Evolutionary conservation across 179 eudicot species (phyloP).

Genomic region (Silene coronaria): DNA sequence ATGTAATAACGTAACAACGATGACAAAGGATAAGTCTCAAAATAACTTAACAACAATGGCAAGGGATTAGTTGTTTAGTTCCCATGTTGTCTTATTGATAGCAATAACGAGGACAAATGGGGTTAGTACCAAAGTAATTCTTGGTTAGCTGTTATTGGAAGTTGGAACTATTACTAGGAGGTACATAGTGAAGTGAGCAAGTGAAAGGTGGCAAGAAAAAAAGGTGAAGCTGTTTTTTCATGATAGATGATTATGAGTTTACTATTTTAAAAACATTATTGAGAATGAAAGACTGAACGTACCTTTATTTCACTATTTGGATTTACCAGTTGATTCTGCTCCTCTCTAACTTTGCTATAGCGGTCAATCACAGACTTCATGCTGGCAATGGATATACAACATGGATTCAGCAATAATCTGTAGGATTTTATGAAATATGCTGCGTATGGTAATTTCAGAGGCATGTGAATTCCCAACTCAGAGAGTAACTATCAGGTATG

Average conservation of each 20-base stretch:
- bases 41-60: no score
- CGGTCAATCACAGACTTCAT: conserved; percentile 38
- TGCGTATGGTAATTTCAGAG: neutral
- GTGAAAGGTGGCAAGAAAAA: neutral
- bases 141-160: neutral
- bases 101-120: neutral
- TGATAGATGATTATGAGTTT: neutral
- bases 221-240: neutral
- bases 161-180: neutral
- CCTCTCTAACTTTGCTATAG: conserved; percentile 33
- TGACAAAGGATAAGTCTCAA: no score
- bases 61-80: no score
- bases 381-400: conserved; percentile 27
- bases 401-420: neutral
- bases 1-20: no score
- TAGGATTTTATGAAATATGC: neutral
- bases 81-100: neutral
- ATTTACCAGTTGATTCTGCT: conserved; percentile 27
- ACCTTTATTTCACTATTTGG: conserved; percentile 35
- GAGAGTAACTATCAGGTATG: conserved; percentile 6
- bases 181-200: neutral
- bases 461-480: neutral
- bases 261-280: neutral
- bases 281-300: conserved; percentile 4
- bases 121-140: neutral